Conservation (phyloP, 208 protist species). For the Trypanosoma lewisi region DNA sequence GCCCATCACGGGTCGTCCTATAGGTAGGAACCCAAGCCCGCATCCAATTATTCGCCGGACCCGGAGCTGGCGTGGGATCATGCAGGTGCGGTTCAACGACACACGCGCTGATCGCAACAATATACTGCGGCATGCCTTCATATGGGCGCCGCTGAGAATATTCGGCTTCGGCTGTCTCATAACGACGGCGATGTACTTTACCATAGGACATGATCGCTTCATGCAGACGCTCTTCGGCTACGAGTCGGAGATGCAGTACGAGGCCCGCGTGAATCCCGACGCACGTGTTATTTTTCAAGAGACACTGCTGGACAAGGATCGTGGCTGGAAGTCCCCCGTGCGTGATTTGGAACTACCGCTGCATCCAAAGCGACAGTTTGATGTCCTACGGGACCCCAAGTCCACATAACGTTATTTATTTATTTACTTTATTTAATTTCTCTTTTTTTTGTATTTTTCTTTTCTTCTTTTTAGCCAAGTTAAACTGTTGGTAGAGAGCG, state of each 20-base stretch:
- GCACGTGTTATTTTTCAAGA: slow-evolving; percentile 31
- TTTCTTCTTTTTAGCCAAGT: not conserved
- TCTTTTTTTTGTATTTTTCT: not conserved
- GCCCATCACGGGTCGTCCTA: slow-evolving; percentile 22
- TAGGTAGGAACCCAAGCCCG: slow-evolving; percentile 9
- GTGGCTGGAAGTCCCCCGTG: slow-evolving; percentile 71
- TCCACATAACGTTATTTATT: slow-evolving; percentile 54
- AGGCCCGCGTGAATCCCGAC: slow-evolving; percentile 76
- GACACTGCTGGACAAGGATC: slow-evolving; percentile 50
- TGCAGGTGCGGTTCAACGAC: slow-evolving; percentile 88
- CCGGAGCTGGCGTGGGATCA: slow-evolving; percentile 87
- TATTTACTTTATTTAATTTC: too few species aligned
- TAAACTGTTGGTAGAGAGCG: not conserved
- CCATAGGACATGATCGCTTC: slow-evolving; percentile 80
- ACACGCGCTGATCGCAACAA: slow-evolving; percentile 64
- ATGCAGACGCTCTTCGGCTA: slow-evolving; percentile 82
- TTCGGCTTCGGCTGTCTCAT: slow-evolving; percentile 62
- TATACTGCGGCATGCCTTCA: slow-evolving; percentile 52
- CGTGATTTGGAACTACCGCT: slow-evolving; percentile 73
- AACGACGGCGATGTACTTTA: slow-evolving; percentile 55
- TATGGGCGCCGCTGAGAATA: slow-evolving; percentile 75
- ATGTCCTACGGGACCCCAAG: slow-evolving; percentile 73
- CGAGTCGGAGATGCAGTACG: slow-evolving; percentile 90
- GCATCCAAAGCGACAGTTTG: slow-evolving; percentile 68
- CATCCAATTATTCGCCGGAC: slow-evolving; percentile 80